phyloP scores from a whole-genome alignment of 352 stramenopile genomes.

The Pythium brachiatum region DNA sequence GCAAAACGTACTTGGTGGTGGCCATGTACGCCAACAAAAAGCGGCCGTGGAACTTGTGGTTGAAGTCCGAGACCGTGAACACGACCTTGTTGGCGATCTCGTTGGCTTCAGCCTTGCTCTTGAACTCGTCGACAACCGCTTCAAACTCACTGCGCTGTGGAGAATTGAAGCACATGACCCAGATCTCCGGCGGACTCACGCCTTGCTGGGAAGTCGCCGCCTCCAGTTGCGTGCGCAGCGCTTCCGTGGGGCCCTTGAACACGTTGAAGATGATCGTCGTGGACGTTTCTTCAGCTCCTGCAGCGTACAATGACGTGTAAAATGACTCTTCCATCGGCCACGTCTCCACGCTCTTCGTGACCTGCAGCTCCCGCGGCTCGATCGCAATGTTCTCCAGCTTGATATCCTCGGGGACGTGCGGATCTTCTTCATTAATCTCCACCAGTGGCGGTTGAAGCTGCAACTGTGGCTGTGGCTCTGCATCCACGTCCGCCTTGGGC shows the following conservation, averaged over 20 bases:
- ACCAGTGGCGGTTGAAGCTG: background rate
- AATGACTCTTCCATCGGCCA: constrained; percentile 46
- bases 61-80: constrained; percentile 26
- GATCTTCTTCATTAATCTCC: background rate
- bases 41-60: constrained; percentile 31
- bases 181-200: constrained; percentile 42
- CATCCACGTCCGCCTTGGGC: background rate
- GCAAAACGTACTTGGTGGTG: constrained; percentile 29
- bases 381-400: background rate
- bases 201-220: constrained; percentile 36
- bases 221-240: constrained; percentile 43
- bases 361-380: background rate
- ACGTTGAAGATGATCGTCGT: constrained; percentile 78
- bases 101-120: background rate
- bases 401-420: background rate
- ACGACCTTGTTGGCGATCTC: constrained; percentile 10
- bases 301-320: constrained; percentile 36
- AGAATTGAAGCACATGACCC: constrained; percentile 66
- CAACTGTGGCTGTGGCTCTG: no score
- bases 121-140: constrained; percentile 29
- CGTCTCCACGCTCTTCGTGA: background rate
- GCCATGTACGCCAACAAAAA: constrained; percentile 30
- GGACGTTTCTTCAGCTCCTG: constrained; percentile 35
- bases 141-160: constrained; percentile 41
- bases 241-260: constrained; percentile 48